Conservation (phyloP, 225 moss, liverwort and hornwort species). For the Physcomitrium patens region DNA sequence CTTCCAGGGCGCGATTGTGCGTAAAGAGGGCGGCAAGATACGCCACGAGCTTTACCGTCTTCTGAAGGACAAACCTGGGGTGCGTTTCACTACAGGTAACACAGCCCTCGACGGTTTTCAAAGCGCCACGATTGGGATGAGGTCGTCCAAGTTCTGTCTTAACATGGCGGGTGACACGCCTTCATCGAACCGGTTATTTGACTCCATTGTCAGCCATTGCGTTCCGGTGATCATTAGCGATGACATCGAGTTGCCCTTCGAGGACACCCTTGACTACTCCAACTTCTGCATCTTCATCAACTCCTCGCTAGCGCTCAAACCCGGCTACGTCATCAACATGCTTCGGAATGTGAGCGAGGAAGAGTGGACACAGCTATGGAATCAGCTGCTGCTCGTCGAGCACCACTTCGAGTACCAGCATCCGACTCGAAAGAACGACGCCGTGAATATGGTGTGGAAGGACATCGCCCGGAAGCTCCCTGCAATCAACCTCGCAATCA, state of each 20-base stretch:
- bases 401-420: slow-evolving; percentile 30
- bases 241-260: slow-evolving; percentile 57
- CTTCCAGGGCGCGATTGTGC: slow-evolving; percentile 60
- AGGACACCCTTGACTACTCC: slow-evolving; percentile 54
- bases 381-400: slow-evolving; percentile 16
- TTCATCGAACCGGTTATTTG: slow-evolving; percentile 57
- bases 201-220: slow-evolving; percentile 57
- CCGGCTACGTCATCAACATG: slow-evolving; percentile 37
- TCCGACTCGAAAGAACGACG: slow-evolving; percentile 17
- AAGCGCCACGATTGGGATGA: slow-evolving; percentile 54
- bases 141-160: slow-evolving; percentile 59
- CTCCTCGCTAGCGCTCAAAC: slow-evolving; percentile 34
- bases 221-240: slow-evolving; percentile 64
- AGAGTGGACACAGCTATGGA: slow-evolving; percentile 17
- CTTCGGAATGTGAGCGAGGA: neutral
- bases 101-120: slow-evolving; percentile 42
- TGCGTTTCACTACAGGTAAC: slow-evolving; percentile 48
- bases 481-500: slow-evolving; percentile 11
- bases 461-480: slow-evolving; percentile 25
- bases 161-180: slow-evolving; percentile 64
- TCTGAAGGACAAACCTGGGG: slow-evolving; percentile 47
- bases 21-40: slow-evolving; percentile 64
- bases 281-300: slow-evolving; percentile 54
- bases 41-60: slow-evolving; percentile 54
- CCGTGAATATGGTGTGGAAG: slow-evolving; percentile 33